Percentiles rank a stretch among this genome's conserved stretches.
These are phyloP conservation scores for Chalciporus pseudorubinellus DNA, from an alignment of 768 basidiomycete genomes.

Conservation along the genomic window DNA sequence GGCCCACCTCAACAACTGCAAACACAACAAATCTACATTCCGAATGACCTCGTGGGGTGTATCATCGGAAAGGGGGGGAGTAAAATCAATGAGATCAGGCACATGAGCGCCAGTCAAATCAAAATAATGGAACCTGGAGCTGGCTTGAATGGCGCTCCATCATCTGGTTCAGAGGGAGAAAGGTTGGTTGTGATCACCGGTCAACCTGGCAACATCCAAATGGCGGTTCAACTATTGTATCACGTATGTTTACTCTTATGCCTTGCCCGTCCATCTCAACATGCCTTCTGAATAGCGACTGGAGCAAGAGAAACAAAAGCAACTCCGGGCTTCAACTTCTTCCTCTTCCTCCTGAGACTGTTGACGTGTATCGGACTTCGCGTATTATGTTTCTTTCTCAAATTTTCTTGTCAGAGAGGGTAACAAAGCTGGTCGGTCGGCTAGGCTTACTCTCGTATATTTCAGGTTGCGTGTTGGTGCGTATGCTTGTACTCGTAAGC, in stretches of 20 bases:
- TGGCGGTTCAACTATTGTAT: constrained; percentile 90
- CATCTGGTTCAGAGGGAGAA: constrained; percentile 79
- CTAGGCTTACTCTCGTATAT: not conserved
- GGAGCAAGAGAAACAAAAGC: constrained; percentile 90
- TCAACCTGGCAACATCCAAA: constrained; percentile 91
- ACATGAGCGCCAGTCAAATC: constrained; percentile 93
- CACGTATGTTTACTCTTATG: constrained; percentile 50
- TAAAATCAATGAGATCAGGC: constrained; percentile 98
- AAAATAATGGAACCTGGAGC: constrained; percentile 99
- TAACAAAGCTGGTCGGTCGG: not conserved
- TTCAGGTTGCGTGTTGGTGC: constrained; percentile 9
- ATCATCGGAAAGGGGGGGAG: constrained; percentile 98
- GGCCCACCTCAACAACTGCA: constrained; percentile 75
- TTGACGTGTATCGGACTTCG: not conserved
- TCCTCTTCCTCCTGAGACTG: constrained; percentile 30
- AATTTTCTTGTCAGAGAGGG: constrained; percentile 3
- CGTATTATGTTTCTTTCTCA: not conserved
- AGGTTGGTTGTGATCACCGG: constrained; percentile 96
- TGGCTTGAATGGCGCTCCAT: constrained; percentile 67
- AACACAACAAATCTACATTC: constrained; percentile 98
- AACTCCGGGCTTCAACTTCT: constrained; percentile 42
- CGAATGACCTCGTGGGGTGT: constrained; percentile 94
- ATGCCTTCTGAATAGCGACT: constrained; percentile 52
- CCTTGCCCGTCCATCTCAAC: constrained; percentile 7
- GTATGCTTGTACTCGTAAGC: constrained; percentile 12